A percentile compares a stretch with the other conserved stretches of the same genome.
Conservation (phyloP, 306 rosid species). For the Medicago ruthenica region DNA sequence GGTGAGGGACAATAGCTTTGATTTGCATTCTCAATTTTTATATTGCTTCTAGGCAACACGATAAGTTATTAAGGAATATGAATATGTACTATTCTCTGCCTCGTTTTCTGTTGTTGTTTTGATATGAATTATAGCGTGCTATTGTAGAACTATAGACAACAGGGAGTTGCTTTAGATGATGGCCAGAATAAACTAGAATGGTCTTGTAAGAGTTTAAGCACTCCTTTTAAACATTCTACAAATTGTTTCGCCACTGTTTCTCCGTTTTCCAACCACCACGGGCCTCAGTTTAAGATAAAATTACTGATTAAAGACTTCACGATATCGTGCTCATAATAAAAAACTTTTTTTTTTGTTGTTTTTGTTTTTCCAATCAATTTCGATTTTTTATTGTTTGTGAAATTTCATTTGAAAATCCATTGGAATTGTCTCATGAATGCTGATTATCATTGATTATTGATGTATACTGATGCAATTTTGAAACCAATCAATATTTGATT, state of each 20-base stretch:
- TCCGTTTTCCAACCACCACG: too few relatives aligned
- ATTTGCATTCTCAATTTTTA: constrained; percentile 32
- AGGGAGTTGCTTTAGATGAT: background rate
- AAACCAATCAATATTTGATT: background rate
- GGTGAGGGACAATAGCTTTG: constrained; percentile 54
- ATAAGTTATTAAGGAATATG: background rate
- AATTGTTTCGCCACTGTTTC: background rate
- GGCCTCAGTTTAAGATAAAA: background rate
- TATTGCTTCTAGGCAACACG: constrained; percentile 32
- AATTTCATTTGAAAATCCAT: background rate
- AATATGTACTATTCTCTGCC: too few relatives aligned
- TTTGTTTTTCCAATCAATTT: background rate
- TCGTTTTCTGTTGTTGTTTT: constrained; percentile 1
- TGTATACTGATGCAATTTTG: background rate
- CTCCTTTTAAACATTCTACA: too few relatives aligned
- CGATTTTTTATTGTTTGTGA: background rate
- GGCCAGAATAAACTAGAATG: too few relatives aligned
- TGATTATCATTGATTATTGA: background rate
- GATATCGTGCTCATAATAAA: background rate
- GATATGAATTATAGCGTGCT: constrained; percentile 1
- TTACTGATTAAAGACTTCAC: background rate
- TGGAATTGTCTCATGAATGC: background rate
- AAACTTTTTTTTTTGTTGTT: background rate
- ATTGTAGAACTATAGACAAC: background rate
- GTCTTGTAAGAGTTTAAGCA: too few relatives aligned